A percentile compares a stretch with the other conserved stretches of the same genome.
Conservation (phyloP, 108 stramenopile species). For the Ochromonas danica region DNA sequence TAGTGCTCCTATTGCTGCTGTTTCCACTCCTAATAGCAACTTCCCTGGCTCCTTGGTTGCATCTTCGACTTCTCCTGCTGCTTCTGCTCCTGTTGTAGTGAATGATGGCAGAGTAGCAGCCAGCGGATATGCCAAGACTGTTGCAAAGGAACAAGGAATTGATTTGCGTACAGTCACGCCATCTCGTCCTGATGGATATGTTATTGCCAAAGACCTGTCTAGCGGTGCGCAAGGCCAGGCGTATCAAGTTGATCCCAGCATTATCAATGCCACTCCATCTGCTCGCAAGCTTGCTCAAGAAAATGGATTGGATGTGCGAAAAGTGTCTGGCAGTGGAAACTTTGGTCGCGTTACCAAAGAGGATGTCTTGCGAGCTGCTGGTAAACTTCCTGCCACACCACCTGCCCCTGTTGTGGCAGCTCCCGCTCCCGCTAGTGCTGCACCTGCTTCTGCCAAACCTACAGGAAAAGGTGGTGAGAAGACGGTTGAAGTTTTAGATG, state of each 20-base stretch:
- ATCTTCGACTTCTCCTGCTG: slow-evolving; percentile 50
- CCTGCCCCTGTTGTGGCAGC: slow-evolving; percentile 39
- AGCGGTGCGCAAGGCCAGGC: slow-evolving; percentile 52
- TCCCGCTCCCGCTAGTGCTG: slow-evolving; percentile 65
- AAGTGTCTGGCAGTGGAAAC: slow-evolving; percentile 77
- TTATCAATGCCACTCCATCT: slow-evolving; percentile 47
- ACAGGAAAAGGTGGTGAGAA: neutral
- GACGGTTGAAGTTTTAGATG: neutral
- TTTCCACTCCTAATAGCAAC: slow-evolving; percentile 53
- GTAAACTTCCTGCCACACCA: neutral
- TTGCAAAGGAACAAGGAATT: slow-evolving; percentile 43
- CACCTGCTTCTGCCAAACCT: slow-evolving; percentile 18
- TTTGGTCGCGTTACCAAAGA: slow-evolving; percentile 88
- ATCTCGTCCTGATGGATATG: slow-evolving; percentile 83
- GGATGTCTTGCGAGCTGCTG: slow-evolving; percentile 72
- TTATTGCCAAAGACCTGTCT: slow-evolving; percentile 64
- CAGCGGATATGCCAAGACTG: slow-evolving; percentile 42
- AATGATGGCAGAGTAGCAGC: slow-evolving; percentile 46
- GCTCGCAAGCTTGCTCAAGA: slow-evolving; percentile 60
- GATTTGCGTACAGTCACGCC: slow-evolving; percentile 79
- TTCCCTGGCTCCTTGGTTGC: too few relatives aligned
- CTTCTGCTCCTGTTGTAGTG: slow-evolving; percentile 1
- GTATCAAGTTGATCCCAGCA: slow-evolving; percentile 52
- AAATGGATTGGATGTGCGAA: slow-evolving; percentile 75
- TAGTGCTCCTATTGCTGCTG: slow-evolving; percentile 58